A percentile compares a stretch with the other conserved stretches of the same genome.
Evolutionary conservation across 140 eudicot species (phyloP).

Genomic region (Erigeron philadelphicus): DNA sequence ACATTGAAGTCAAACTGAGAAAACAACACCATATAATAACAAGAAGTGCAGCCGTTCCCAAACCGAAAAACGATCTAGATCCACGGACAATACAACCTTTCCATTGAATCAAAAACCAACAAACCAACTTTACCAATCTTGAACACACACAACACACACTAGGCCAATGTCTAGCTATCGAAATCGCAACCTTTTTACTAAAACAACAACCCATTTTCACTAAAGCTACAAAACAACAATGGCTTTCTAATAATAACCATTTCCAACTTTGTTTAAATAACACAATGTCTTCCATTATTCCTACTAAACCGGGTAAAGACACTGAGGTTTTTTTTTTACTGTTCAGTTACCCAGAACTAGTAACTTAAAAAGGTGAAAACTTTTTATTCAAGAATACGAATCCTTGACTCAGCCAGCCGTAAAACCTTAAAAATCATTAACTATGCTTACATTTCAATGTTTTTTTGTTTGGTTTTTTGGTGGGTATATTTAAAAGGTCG

Average conservation of each 20-base stretch:
- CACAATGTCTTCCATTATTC: conserved; percentile 84
- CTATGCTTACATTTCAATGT: too few species aligned
- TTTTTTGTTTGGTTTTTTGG: too few species aligned
- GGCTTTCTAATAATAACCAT: conserved; percentile 46
- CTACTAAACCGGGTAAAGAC: too few species aligned
- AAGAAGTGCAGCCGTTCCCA: conserved; percentile 73
- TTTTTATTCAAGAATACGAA: too few species aligned
- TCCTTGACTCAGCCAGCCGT: too few species aligned
- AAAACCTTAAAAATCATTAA: too few species aligned
- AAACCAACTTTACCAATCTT: conserved; percentile 38
- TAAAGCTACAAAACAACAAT: conserved; percentile 37
- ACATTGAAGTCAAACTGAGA: conserved; percentile 77
- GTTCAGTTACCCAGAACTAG: too few species aligned
- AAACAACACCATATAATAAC: conserved; percentile 92
- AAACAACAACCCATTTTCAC: conserved; percentile 31
- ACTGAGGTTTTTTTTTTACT: too few species aligned
- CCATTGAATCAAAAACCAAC: conserved; percentile 49
- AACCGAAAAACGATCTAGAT: conserved; percentile 45
- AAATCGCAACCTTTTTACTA: conserved; percentile 50
- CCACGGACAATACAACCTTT: conserved; percentile 59
- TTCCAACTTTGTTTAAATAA: conserved; percentile 65
- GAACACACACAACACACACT: conserved; percentile 61
- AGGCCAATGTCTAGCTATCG: conserved; percentile 82
- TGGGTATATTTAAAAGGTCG: conserved; percentile 15
- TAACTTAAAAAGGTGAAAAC: too few species aligned